Evolutionary conservation across 1,139 yeast genomes (phyloP).

Genomic region (Suhomyces maxii): DNA sequence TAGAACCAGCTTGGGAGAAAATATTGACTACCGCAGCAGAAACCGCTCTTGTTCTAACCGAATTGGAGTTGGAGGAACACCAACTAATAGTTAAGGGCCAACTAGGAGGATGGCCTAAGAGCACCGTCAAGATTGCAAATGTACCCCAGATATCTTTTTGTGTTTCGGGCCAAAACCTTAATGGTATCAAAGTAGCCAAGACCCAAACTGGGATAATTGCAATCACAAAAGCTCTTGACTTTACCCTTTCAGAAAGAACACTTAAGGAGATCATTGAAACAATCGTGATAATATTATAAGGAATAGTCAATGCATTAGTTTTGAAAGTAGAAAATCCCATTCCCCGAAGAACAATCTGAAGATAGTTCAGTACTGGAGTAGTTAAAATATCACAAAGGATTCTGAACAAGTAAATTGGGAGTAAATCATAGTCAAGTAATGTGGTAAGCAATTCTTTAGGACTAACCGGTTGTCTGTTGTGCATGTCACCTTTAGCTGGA

Average conservation of each 20-base stretch:
- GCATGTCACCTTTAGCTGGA: slow-evolving; percentile 69
- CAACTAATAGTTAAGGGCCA: slow-evolving; percentile 23
- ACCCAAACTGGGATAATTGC: slow-evolving; percentile 21
- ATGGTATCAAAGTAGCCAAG: slow-evolving; percentile 16
- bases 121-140: slow-evolving; percentile 18
- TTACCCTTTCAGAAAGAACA: slow-evolving; percentile 39
- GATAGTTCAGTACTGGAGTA: slow-evolving; percentile 45
- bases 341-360: slow-evolving; percentile 50
- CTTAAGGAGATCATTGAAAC: slow-evolving; percentile 39
- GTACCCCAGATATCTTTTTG: slow-evolving; percentile 23
- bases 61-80: slow-evolving; percentile 23
- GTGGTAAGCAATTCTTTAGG: slow-evolving; percentile 39
- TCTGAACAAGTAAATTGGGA: slow-evolving; percentile 56
- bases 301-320: slow-evolving; percentile 57
- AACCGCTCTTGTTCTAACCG: slow-evolving; percentile 23
- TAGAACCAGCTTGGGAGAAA: slow-evolving; percentile 20
- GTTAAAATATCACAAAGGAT: slow-evolving; percentile 46
- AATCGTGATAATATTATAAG: slow-evolving; percentile 41
- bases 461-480: slow-evolving; percentile 58
- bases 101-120: slow-evolving; percentile 20
- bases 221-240: slow-evolving; percentile 31
- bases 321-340: slow-evolving; percentile 58
- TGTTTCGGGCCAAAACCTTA: slow-evolving; percentile 22
- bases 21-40: slow-evolving; percentile 26
- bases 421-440: slow-evolving; percentile 52